These are phyloP conservation scores for Umbelopsis sp. DNA, from an alignment of 192 early-diverging fungal genomes.

Conservation along the genomic window DNA sequence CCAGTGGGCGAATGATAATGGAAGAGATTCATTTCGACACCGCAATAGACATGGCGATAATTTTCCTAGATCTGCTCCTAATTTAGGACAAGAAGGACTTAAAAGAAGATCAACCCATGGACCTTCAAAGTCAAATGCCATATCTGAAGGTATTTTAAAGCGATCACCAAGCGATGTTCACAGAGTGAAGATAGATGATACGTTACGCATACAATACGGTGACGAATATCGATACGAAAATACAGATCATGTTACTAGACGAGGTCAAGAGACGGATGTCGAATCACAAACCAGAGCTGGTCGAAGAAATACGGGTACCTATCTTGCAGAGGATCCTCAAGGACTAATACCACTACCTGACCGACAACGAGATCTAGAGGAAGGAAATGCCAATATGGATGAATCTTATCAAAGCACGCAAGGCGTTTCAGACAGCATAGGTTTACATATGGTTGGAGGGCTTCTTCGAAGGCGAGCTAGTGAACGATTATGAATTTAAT, in stretches of 20 bases:
- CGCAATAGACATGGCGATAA: not conserved
- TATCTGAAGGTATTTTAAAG: not conserved
- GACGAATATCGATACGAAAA: constrained; percentile 11
- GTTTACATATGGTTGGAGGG: not conserved
- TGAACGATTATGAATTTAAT: not conserved
- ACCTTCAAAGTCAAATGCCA: not conserved
- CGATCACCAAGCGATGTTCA: not conserved
- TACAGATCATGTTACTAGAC: not conserved
- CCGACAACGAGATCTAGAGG: constrained; percentile 5
- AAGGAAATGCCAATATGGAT: constrained; percentile 11
- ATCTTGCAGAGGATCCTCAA: not conserved
- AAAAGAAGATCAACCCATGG: not conserved
- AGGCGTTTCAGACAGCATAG: not conserved
- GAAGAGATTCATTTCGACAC: not conserved
- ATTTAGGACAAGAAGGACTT: not conserved
- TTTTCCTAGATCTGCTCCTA: not conserved
- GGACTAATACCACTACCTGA: not conserved
- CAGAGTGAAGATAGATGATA: not conserved
- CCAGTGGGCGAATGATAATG: not conserved
- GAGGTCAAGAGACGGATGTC: not conserved
- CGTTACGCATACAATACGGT: not conserved
- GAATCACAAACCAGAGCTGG: constrained; percentile 5
- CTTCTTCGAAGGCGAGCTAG: constrained; percentile 10
- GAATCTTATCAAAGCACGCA: not conserved
- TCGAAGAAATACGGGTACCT: constrained; percentile 1